Evolutionary conservation across 768 basidiomycete species (phyloP).

Genomic region (Mycena pura): DNA sequence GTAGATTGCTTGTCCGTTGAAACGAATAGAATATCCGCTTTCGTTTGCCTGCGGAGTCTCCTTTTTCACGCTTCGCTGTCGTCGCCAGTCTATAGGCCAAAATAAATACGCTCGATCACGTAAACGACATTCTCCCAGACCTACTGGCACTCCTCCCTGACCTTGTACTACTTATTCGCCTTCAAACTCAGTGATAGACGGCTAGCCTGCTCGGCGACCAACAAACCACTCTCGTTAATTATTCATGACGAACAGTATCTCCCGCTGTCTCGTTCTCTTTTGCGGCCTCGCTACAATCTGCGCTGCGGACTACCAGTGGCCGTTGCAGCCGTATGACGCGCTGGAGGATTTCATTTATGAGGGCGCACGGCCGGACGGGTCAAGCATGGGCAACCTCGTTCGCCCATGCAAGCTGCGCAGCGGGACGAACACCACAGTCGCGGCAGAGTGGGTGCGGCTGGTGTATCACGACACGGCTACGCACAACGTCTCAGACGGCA

Average conservation of each 20-base stretch:
- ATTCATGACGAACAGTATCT: constrained; percentile 19
- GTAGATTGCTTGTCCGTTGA: constrained; percentile 38
- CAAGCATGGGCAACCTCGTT: constrained; percentile 38
- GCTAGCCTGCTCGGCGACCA: too few species aligned
- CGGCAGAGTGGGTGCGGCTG: constrained; percentile 49
- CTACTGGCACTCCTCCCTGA: too few species aligned
- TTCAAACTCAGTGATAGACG: too few species aligned
- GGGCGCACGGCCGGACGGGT: constrained; percentile 40
- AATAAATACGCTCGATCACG: too few species aligned
- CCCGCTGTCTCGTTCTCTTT: constrained; percentile 9
- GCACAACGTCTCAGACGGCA: constrained; percentile 50
- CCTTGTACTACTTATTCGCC: too few species aligned
- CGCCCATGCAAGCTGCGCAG: constrained; percentile 36
- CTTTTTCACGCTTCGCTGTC: too few species aligned
- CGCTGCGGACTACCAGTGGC: constrained; percentile 37
- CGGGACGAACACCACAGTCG: constrained; percentile 39
- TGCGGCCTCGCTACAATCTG: not conserved
- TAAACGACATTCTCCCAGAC: too few species aligned
- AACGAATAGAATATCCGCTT: too few species aligned
- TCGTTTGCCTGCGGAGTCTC: too few species aligned
- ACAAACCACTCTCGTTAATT: constrained; percentile 25
- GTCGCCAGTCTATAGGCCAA: too few species aligned
- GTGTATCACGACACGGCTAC: constrained; percentile 61
- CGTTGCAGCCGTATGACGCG: constrained; percentile 43
- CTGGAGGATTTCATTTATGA: constrained; percentile 45